Base-by-base conservation (phyloP, 352 stramenopile species). In the Phytopythium kandeliae region DNA sequence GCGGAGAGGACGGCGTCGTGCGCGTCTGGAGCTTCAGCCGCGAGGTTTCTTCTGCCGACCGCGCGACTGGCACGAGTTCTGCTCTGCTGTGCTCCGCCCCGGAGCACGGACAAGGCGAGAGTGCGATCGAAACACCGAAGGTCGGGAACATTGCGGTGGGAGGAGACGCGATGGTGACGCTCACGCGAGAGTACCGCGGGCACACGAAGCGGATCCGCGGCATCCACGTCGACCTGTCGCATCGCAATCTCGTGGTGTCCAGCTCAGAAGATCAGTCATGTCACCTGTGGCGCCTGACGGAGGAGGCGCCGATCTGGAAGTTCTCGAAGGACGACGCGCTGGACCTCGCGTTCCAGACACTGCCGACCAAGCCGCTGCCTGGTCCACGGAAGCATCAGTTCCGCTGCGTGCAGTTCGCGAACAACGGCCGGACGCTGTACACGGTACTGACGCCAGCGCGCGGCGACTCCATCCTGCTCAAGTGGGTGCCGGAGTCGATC, bases 161-260 rank as follows among this genome's bases (percentile, higher is more conserved):
- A n/a, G 71, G 51, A 5, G 48, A 38, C 11, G 71, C 71, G 34
- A 60, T 88, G 51, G 67, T 85, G 36, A 90, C 64, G 33, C 57
- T 93, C 21, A 84, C 76, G 16, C 75, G 78, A 35, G 83, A 93
- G 53, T 90, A 90, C 60, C 65, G 71, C 26, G 76, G 70, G 2
- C 83, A 93, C 57, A 82, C 65, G 25, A 90, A 90, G 60, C 75
- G 83, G 33, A 92, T 93, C 44, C 78, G 82, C 19, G 80, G 88
- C 28, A 79, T 93, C 46, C 66, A 93, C 51, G 78, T 93, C 34
- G 83, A 93, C 47, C 59, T 71, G 7, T 90, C 82, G 13, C 80
- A 89, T 54, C 83, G 83, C 36, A 91, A 93, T 52, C 54, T 90
- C 15, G 75, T 92, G 11, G 78, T 69, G 0, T 87, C 83, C 7